These are phyloP conservation scores for Saccharomycopsis javanensis DNA, from an alignment of 805 yeast species.

Conservation along the genomic window DNA sequence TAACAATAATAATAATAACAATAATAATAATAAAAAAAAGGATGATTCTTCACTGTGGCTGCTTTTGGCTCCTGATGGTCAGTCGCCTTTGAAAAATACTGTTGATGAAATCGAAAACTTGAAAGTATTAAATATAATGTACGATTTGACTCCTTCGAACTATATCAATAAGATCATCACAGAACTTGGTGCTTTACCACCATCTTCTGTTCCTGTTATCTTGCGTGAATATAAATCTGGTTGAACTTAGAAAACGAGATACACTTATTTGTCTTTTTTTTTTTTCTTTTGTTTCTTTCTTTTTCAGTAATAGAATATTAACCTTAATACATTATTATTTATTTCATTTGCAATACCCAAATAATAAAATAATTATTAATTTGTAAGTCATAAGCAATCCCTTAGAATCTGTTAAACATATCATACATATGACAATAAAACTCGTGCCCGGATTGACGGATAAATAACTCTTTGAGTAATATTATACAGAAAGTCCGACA, in stretches of 20 bases:
- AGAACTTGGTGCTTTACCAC: constrained; percentile 92
- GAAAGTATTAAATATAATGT: constrained; percentile 75
- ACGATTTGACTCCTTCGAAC: constrained; percentile 90
- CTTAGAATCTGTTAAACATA: too few species aligned
- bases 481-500: too few species aligned
- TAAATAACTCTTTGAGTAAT: too few species aligned
- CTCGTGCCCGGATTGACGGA: neutral
- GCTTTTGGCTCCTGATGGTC: constrained; percentile 22
- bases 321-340: neutral
- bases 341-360: neutral
- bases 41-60: constrained; percentile 15
- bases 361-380: neutral
- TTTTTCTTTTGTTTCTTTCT: neutral
- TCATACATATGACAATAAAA: neutral
- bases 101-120: constrained; percentile 31
- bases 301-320: neutral
- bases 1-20: constrained; percentile 22
- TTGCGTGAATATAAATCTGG: constrained; percentile 72
- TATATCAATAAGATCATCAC: constrained; percentile 91
- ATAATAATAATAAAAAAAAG: constrained; percentile 21
- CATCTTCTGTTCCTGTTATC: constrained; percentile 96
- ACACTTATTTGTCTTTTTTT: neutral
- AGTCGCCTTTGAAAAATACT: constrained; percentile 24
- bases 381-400: too few species aligned
- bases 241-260: neutral